Base-by-base conservation (phyloP, 129 eudicot genomes). In the Calendula officinalis region DNA sequence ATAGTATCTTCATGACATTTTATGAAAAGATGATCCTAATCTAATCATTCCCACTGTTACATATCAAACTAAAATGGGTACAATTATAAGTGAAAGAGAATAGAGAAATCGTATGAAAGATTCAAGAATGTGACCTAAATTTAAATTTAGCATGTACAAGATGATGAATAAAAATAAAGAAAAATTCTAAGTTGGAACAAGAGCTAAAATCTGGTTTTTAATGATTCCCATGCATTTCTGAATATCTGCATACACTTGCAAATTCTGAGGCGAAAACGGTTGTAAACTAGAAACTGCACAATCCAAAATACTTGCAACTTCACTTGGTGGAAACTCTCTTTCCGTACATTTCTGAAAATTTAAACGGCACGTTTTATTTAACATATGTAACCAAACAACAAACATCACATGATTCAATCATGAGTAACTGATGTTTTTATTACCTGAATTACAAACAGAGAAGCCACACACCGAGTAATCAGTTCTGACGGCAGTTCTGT, bases 141-240 rank as follows among this genome's bases (percentile, higher is more conserved):
- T 38, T 6, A 8, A 45, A 34, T 58, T 59, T 14, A 5, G 63
- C 59, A 70, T 69, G 65, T 69, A 69, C 67, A 63, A 22, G 48
- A 51, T 16, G 57, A 6, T 53, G 22, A 60, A 38, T 35, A 39
- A 27, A 56, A 56, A 8, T 39, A 0, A 39, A 8, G 32, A 15
- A 8, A 42, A 15, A 35, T 14, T 38, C 62, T 82, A 87, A 43
- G 95, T 91, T 12, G 98, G 98, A 52, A 91, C 76, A 2, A 84
- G 94, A 4, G 96, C 96, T 84, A 91, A 50, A 75, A 91, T 91
- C 69, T 91, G 96, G 79, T 78, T 91, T 81, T 76, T 82, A 61
- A 91, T 81, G 56, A 91, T 91, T 17, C 90, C 85, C 90, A 91
- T 83, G 78, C 84, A 91, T 64, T 91, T 91, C 74, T 91, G 94